Evolutionary conservation across 139 green algal genomes (phyloP).

Genomic region (Eudorina sp.): DNA sequence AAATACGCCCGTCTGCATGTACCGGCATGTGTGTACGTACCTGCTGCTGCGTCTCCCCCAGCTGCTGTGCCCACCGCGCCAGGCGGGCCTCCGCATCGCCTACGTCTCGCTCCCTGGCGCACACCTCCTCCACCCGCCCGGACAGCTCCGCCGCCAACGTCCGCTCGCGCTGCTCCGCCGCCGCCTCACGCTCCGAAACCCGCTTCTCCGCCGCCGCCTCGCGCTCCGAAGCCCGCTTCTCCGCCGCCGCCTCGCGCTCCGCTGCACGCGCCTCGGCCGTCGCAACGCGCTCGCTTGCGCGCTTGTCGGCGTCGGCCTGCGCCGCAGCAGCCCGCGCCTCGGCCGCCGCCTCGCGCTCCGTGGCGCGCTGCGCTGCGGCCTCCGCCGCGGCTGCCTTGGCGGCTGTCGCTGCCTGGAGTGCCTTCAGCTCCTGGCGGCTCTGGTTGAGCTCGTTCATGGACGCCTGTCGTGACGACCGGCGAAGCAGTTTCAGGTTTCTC

Average conservation of each 20-base stretch:
- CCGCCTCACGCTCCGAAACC: neutral
- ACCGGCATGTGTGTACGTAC: too few species aligned
- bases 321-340: neutral
- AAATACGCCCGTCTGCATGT: too few species aligned
- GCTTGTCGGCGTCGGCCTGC: too few species aligned
- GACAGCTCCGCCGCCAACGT: neutral
- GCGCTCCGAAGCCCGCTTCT: neutral
- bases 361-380: too few species aligned
- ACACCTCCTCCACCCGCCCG: neutral
- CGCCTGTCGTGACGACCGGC: too few species aligned
- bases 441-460: neutral
- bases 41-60: neutral
- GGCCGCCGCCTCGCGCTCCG: neutral
- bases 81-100: neutral
- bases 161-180: neutral
- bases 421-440: neutral
- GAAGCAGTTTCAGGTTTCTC: too few species aligned
- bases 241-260: neutral
- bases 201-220: neutral
- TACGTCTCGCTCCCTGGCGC: neutral
- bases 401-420: too few species aligned
- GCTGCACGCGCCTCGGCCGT: neutral
- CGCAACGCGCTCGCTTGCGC: neutral
- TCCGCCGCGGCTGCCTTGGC: neutral
- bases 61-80: slow-evolving; percentile 19